Percentiles rank a stretch among this genome's conserved stretches.
Evolutionary conservation across 2,329 filamentous ascomycete genomes (phyloP).

Genomic region (Cladosporium sp.): DNA sequence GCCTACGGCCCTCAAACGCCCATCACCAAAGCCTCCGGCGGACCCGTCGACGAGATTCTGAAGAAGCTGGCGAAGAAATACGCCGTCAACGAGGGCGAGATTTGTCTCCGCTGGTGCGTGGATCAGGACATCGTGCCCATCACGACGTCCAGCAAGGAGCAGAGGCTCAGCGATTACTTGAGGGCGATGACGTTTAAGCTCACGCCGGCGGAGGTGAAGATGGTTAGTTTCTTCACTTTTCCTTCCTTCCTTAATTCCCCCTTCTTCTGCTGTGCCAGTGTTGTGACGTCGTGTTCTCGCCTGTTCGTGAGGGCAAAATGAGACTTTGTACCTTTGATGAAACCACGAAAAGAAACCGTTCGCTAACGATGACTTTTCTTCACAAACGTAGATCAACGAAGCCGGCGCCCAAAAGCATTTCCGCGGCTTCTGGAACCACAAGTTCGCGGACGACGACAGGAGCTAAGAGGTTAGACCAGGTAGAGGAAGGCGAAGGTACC

Average conservation of each 20-base stretch:
- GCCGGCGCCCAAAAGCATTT: constrained; percentile 47
- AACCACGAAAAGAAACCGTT: neutral
- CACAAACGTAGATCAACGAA: constrained; percentile 37
- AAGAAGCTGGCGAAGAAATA: constrained; percentile 55
- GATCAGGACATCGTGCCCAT: constrained; percentile 56
- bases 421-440: constrained; percentile 49
- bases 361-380: constrained; percentile 3
- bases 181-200: constrained; percentile 53
- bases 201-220: constrained; percentile 53
- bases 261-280: too few relatives aligned
- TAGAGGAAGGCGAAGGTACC: too few relatives aligned
- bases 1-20: constrained; percentile 47
- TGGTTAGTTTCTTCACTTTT: constrained; percentile 22
- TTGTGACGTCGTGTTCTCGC: too few relatives aligned
- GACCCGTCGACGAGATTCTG: constrained; percentile 52
- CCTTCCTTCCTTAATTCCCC: neutral
- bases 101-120: constrained; percentile 56
- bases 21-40: constrained; percentile 50
- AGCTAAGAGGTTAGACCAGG: constrained; percentile 17
- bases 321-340: too few relatives aligned
- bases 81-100: constrained; percentile 52
- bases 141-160: constrained; percentile 58
- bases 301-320: too few relatives aligned
- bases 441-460: constrained; percentile 43
- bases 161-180: constrained; percentile 54